These are phyloP conservation scores for Blastocystis sp. DNA, from an alignment of 352 stramenopile genomes.

Conservation along the genomic window DNA sequence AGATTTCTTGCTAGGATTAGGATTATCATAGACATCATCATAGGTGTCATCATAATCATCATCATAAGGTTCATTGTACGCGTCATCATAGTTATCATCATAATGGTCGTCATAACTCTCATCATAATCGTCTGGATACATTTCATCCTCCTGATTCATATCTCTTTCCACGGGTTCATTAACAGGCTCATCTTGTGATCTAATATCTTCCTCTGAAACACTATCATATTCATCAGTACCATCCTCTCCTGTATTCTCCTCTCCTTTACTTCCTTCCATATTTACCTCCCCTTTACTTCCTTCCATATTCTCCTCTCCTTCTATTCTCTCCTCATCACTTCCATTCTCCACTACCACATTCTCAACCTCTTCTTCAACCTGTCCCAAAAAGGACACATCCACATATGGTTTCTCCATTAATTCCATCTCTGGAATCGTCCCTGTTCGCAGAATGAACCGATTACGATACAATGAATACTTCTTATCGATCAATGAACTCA, in stretches of 20 bases:
- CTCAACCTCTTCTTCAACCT: not conserved
- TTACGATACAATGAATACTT: conserved; percentile 52
- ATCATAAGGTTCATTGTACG: not conserved
- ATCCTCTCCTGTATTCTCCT: not conserved
- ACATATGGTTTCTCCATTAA: conserved; percentile 10
- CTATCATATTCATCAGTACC: not conserved
- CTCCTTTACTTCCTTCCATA: not conserved
- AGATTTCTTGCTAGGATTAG: not conserved
- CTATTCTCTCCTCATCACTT: not conserved
- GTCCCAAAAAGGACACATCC: conserved; percentile 39
- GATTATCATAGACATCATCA: conserved; percentile 12
- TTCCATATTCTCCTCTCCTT: not conserved
- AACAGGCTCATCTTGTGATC: too few species aligned
- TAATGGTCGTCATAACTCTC: conserved; percentile 30
- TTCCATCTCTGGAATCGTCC: not conserved
- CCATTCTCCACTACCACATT: too few species aligned
- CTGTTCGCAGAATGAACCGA: conserved; percentile 45
- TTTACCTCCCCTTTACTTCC: not conserved
- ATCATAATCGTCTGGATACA: not conserved
- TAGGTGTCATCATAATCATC: not conserved
- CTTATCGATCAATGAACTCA: conserved; percentile 15
- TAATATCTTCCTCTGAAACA: not conserved
- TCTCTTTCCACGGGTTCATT: conserved; percentile 11
- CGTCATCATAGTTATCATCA: not conserved
- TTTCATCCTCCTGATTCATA: conserved; percentile 34